Evolutionary conservation across 441 rosid genomes (phyloP), one percentile per base, ranked within the genome.

Genomic region (Adansonia rubrostipa): DNA sequence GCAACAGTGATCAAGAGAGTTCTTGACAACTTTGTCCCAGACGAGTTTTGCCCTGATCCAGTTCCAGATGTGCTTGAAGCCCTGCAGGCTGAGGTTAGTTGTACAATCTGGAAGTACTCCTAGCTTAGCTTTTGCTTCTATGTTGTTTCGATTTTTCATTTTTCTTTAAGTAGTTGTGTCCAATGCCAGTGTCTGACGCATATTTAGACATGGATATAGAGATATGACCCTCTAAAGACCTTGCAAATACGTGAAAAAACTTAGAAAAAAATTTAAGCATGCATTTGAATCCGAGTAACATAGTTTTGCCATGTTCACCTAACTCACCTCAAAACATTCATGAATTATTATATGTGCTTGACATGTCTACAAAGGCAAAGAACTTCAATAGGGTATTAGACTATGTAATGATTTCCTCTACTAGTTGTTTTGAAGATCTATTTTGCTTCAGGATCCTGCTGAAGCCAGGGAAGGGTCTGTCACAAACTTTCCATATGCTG

Each of bases 1-100:
- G 78, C 93, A 33, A 84, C 91, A 14, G 79, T 97, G 91, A 92
- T 97, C 87, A 91, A 85, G 84, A 92, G 89, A 84, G 87, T 95
- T 63, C 89, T 95, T 65, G 85, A 90, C 73, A 86, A 85, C 84
- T 97, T 93, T 79, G 87, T 84, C 70, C 89, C 93, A 0, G 99
- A 97, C 73, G 98, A 97, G 89, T 97, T 97, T 81, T 95, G 93
- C 80, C 97, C 99, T 36, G 98, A 94, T 74, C 92, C 92, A 24
- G 87, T 96, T 79, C 97, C 98, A 42, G 80, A 82, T 74, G 95
- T 94, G 64, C 86, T 93, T 78, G 92, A 93, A 87, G 94, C 98
- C 80, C 86, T 94, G 71, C 92, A 89, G 47, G 79, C 88, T 47
- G 93, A 88, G 99, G 99, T 94, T 71, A 82, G 89, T 33, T 44